Base-by-base conservation (phyloP, 2,329 filamentous ascomycete species). In the Aspergillus brunneoviolaceus region DNA sequence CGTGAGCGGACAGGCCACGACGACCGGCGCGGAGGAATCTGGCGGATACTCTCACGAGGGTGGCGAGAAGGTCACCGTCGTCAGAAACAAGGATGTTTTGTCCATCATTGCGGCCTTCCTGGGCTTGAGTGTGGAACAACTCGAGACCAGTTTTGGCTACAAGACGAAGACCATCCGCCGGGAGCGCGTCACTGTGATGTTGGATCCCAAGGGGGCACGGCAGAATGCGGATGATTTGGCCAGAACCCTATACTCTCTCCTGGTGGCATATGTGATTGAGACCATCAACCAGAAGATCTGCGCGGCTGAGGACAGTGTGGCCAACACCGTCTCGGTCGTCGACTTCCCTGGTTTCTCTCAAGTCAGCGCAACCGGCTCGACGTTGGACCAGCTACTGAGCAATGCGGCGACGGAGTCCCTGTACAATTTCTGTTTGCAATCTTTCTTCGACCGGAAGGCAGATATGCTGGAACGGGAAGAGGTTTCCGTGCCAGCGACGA, bases 161-260 rank as follows among this genome's bases (percentile, higher is more conserved):
- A 96, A 96, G 80, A 98, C 92, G 21, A 97, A 96, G 82, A 97
- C 95, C 67, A 89, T 99, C 59, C 91, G 96, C 72, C 90, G 92
- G 64, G 95, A 99, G 81, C 89, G 95, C 57, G 95, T 99, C n/a
- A 99, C 95, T 0, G 91, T 99, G 65, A 96, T 99, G 93, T 85
- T 99, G 35, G 95, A 99, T 72, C 91, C 94, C 6, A 88, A 87
- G 59, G 95, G 95, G 45, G 95, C 95, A 50, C 89, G 92, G 54
- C 89, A 87, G 45, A 97, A 97, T 68, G 95, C 95, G 16, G 93
- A 98, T 71, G 95, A 98, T 76, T 85, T 99, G 52, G 93, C 95
- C 4, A 86, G 94, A 55, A 97, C 94, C 0, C 81, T 99, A 0
- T 99, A 99, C 79, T 94, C 93, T 5, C 86, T 99, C 9, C 82